Percentiles rank a stretch among this genome's conserved stretches.
phyloP scores from a whole-genome alignment of 164 flowering plant species.

The Chimonanthus salicifolius region DNA sequence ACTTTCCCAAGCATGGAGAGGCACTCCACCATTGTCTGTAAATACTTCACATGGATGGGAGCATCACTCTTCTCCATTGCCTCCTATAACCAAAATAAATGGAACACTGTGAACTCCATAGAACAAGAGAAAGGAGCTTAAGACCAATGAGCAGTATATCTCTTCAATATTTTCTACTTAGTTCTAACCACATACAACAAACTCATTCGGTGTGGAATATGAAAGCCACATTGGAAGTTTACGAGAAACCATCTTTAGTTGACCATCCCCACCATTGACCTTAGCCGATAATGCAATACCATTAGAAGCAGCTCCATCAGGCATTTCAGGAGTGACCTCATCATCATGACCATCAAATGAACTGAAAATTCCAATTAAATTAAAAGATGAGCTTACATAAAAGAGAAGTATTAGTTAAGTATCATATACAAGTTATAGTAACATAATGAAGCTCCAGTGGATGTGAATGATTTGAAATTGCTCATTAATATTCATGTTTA shows the following conservation, averaged over 20 bases:
- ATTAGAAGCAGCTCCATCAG: constrained; percentile 45
- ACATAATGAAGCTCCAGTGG: too few relatives aligned
- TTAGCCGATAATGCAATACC: constrained; percentile 29
- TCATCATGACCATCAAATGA: constrained; percentile 88
- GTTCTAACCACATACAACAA: constrained; percentile 51
- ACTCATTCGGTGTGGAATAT: constrained; percentile 83
- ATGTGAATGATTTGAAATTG: too few relatives aligned
- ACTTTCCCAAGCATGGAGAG: constrained; percentile 94
- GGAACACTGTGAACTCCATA: neutral
- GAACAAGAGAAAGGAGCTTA: neutral
- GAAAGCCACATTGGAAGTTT: constrained; percentile 83
- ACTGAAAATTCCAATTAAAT: constrained; percentile 27
- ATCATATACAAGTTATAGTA: too few relatives aligned
- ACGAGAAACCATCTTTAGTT: constrained; percentile 33
- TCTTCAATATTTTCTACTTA: neutral
- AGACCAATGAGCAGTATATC: neutral
- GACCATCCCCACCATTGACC: constrained; percentile 55
- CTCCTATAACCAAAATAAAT: constrained; percentile 47
- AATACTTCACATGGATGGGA: constrained; percentile 84
- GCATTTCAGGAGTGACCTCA: constrained; percentile 45
- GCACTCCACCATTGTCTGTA: constrained; percentile 95
- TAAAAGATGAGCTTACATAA: neutral
- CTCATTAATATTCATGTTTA: too few relatives aligned
- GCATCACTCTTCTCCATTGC: constrained; percentile 80
- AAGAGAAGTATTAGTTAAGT: too few relatives aligned